Base-by-base conservation (phyloP, 371 early-diverging fungal genomes). In the Apophysomyces ossiformis region DNA sequence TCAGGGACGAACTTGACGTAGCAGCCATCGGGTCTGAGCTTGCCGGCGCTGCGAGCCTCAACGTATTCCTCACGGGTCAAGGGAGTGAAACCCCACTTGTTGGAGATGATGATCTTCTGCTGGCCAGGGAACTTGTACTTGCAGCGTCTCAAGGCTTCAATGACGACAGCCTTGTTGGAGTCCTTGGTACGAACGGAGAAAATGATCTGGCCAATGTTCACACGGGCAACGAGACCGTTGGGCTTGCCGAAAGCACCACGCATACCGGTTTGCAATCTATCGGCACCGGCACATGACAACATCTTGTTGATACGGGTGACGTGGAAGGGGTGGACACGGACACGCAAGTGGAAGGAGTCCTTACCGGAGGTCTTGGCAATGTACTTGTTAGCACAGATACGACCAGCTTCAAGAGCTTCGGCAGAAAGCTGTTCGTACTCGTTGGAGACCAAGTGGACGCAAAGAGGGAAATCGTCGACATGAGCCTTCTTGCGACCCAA, bases 221-320 rank as follows among this genome's bases (percentile, higher is more conserved):
- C 99, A 87, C 99, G 96, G 69, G 99, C 99, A 69, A 95, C 99
- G 69, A 92, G 89, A 79, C 99, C 99, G 72, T 93, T 90, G 76
- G 99, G 99, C 93, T 99, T 99, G 77, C 99, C 99, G 83, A 92
- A 99, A 76, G 99, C 99, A 85, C 99, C 99, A 89, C 99, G 96
- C 99, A 99, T 99, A 91, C 99, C 99, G 72, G 95, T 96, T 89
- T 99, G 99, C 77, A 99, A 93, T 87, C 99, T 88, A 94, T 99
- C 99, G 76, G 99, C 99, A 88, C 99, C 99, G 78, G 99, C 99
- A 87, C 99, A 99, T 71, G 99, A 99, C 93, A 99, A 93, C 99
- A 99, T 99, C 91, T 99, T 99, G 93, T 99, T 99, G 94, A 99
- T 99, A 83, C 99, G 96, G 74, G 99, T 85, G 63, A 99, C 99